Evolutionary conservation across 2,329 filamentous ascomycete species (phyloP).

Genomic region (Phialocephala subalpina): DNA sequence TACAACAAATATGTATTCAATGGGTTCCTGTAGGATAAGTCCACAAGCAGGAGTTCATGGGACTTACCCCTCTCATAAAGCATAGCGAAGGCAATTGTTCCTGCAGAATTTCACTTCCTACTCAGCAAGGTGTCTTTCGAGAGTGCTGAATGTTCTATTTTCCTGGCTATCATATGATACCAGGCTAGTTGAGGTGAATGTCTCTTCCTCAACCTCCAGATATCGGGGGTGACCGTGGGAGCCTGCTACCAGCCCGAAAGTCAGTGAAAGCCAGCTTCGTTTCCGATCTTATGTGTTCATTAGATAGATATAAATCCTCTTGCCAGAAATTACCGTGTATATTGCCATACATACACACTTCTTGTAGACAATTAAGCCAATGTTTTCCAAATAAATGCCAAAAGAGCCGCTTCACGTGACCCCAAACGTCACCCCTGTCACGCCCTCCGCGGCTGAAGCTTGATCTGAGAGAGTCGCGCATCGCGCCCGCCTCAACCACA

Average conservation of each 20-base stretch:
- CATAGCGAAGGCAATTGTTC: background rate
- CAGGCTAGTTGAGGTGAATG: background rate
- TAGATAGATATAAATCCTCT: no score
- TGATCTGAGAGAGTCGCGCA: background rate
- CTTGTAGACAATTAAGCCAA: no score
- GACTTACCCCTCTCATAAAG: conserved; percentile 10
- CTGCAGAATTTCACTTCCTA: background rate
- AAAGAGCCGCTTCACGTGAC: background rate
- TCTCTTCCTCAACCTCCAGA: background rate
- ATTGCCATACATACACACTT: no score
- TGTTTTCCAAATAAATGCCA: no score
- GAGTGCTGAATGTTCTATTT: background rate
- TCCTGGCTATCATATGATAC: background rate
- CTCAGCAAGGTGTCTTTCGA: background rate
- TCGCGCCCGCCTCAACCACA: background rate
- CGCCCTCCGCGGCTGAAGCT: background rate
- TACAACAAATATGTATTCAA: conserved; percentile 18
- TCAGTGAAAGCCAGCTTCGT: no score
- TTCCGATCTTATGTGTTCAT: no score
- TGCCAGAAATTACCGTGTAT: no score
- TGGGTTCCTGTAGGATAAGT: background rate
- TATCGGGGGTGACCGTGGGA: no score
- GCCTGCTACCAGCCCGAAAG: no score
- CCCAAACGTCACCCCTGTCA: background rate
- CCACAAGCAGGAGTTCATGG: conserved; percentile 11